Evolutionary conservation across 2,329 filamentous ascomycete species (phyloP), one percentile per base, ranked within the genome.

Genomic region (Penicillium sp.): DNA sequence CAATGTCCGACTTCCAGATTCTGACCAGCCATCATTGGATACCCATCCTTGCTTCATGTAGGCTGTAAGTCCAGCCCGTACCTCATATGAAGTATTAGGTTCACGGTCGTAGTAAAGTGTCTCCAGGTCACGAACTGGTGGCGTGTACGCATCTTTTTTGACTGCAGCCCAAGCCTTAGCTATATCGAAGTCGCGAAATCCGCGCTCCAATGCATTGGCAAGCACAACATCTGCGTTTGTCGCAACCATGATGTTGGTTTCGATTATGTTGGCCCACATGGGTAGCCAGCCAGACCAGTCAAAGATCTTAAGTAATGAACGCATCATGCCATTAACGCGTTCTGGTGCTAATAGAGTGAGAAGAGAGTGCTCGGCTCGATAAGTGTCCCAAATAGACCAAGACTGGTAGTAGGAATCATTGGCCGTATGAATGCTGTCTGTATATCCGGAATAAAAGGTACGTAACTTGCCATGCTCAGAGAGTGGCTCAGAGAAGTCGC

Each of bases 381-480:
- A 81, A 0, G 79, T 81, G 53, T 81, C 79, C 79, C 79, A 81
- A 50, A 81, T 80, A 1, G 77, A 80, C 79, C 79, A 81, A 0
- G 77, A 80, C 59, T 81, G 79, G 57, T 80, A 81, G 62, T 81
- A 81, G 0, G 77, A 79, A 45, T 81, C 78, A 31, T 76, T 70
- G 4, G 62, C 68, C 10, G 67, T 66, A 45, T 80, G 77, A 1
- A 80, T 62, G 27, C 71, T 77, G 49, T 81, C 78, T 0, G 78
- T 80, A 52, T 81, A 81, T 14, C 79, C 79, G 35, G 75, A 78
- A 59, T 81, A 81, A 62, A 76, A 80, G 1, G 65, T 69, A 19
- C 75, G 70, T 1, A 49, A 16, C 1, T 50, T 43, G 6, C 57
- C 44, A 1, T 64, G 55, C 1, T 50, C 62, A 3, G 66, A 68